Percentiles rank a stretch among this genome's conserved stretches.
Conservation (phyloP, 148 eudicot species). For the Bassia scoparia region DNA sequence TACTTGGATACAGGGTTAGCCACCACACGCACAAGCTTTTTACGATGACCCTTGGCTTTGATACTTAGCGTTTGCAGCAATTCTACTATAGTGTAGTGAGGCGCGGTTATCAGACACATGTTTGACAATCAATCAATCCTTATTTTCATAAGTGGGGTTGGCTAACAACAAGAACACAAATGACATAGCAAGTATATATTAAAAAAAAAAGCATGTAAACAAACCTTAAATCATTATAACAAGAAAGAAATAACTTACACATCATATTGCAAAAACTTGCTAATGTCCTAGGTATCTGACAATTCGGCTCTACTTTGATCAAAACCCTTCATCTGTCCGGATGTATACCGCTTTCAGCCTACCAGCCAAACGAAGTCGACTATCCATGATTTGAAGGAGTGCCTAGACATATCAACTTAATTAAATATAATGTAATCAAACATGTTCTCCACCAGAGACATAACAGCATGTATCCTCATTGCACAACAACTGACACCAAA, state of each 20-base stretch:
- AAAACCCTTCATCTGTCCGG: conserved; percentile 19
- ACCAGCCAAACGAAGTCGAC: conserved; percentile 25
- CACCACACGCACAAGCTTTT: conserved; percentile 17
- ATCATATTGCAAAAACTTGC: conserved; percentile 19
- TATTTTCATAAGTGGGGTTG: too few species aligned
- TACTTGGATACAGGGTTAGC: conserved; percentile 19
- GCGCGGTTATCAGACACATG: not conserved
- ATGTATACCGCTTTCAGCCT: conserved; percentile 29
- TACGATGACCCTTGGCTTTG: conserved; percentile 9
- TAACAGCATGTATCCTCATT: too few species aligned
- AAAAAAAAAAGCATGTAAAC: not conserved
- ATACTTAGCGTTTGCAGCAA: not conserved
- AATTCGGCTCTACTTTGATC: conserved; percentile 20
- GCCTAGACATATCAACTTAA: conserved; percentile 12
- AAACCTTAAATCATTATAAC: not conserved
- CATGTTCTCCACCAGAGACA: too few species aligned
- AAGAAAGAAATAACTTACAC: conserved; percentile 6
- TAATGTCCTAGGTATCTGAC: conserved; percentile 6
- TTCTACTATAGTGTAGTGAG: not conserved
- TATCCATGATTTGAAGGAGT: conserved; percentile 21
- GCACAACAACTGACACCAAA: too few species aligned
- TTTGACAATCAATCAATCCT: too few species aligned
- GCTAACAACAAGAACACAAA: not conserved
- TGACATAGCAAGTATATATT: not conserved
- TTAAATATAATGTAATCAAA: not conserved